Base-by-base conservation (phyloP, 2,329 filamentous ascomycete genomes). In the Alternaria ethzedia region DNA sequence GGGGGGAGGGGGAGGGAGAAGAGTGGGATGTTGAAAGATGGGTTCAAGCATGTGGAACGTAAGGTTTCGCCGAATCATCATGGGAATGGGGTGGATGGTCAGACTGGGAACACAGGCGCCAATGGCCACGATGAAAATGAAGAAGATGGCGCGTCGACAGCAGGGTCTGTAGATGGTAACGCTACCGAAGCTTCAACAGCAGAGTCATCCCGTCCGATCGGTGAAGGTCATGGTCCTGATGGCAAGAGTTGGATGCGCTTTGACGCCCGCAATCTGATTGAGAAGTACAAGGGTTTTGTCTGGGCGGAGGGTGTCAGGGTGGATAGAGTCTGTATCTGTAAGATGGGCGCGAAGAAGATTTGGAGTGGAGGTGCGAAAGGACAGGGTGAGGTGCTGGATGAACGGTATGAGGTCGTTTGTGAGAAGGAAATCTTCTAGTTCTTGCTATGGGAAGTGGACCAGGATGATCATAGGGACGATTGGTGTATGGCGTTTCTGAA, bases 261-360 rank as follows among this genome's bases (percentile, higher is more conserved):
- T 21, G 81, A 85, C 68, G 83, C 83, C 2, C 75, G 68, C 13
- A 59, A 61, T 2, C 56, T 84, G 36, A 72, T 84, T n/a, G 84
- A 86, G 45, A 79, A 83, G 61, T 93, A 90, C 71, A 83, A 85
- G 32, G 87, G 88, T 36, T 89, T 89, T 67, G 78, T 89, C 0
- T 97, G 94, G 93, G 89, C 91, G 70, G 83, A 88, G 57, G 81
- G 88, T 54, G 82, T 95, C 23, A 82, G 83, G 15, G 76, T 97
- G n/a, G 88, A 93, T 60, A 87, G 84, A 62, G 81, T 97, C 44
- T 89, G 90, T 52, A 89, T 97, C 41, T 97, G 93, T 76, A 89
- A 88, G 75, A 97, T 97, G 94, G 93, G 94, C 0, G 93, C 93
- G 10, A 91, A 89, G 83, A 89, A 87, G 70, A 82, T 88, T 26